Evolutionary conservation across 495 filamentous ascomycete genomes (phyloP), one percentile per base, ranked within the genome.

Genomic region (Friedmanniomyces endolithicus): DNA sequence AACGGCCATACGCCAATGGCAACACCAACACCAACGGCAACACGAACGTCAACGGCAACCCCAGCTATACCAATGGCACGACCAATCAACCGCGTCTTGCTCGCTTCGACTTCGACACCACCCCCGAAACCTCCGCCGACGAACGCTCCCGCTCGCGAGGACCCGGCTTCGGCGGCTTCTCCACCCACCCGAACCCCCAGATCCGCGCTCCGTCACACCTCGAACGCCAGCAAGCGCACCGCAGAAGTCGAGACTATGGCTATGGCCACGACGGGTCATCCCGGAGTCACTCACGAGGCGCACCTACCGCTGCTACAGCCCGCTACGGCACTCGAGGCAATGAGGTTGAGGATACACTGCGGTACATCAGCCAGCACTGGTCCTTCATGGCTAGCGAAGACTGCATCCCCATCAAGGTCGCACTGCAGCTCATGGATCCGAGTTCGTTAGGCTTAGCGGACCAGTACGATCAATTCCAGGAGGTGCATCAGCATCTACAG

Each of bases 381-480:
- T 81, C 84, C 53, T 85, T 89, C 62, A 92, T 99, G 86, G 83
- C 81, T 52, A 77, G 84, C 62, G 82, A 84, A 46, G 81, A 88
- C 60, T 96, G 89, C 66, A 78, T 95, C 40, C 92, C 92, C 19
- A 86, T 97, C 2, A 87, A 96, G 66, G 79, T 95, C 29, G 90
- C 94, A 20, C 74, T 99, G 40, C 87, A 94, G 71, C 70, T 99
- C 64, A 83, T 96, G 73, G 92, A 99, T 67, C 82, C 83, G 31
- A 95, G 88, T 70, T 95, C 90, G 2, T 78, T 99, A 54, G 92
- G 92, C 27, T 82, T 88, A 53, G 90, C 90, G 34, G 80, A 86
- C 65, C 85, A 90, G 58, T 88, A 95, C 66, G 78, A 78, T 48
- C 78, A 85, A 46, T 97, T 97, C 66, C 75, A 86, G 62, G 74